phyloP scores from a whole-genome alignment of 345 rosid genomes.

The Camelina hispida region DNA sequence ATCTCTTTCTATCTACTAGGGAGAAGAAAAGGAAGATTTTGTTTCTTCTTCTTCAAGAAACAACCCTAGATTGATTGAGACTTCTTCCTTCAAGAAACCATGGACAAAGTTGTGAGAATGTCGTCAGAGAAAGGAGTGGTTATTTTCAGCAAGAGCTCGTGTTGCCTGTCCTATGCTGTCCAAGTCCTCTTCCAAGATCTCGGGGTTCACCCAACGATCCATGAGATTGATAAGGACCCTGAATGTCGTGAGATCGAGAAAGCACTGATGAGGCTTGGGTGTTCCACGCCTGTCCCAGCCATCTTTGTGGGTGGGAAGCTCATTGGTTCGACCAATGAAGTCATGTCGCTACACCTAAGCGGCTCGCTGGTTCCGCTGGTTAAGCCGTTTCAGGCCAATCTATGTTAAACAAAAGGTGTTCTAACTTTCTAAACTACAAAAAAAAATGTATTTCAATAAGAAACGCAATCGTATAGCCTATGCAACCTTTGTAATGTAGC shows the following conservation, averaged over 20 bases:
- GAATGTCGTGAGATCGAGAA: conserved; percentile 80
- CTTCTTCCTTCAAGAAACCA: conserved; percentile 30
- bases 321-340: conserved; percentile 76
- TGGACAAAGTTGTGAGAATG: conserved; percentile 75
- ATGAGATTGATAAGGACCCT: conserved; percentile 76
- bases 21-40: not conserved
- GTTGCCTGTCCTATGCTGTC: conserved; percentile 78
- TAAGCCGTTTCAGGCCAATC: conserved; percentile 60
- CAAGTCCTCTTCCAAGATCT: conserved; percentile 71
- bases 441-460: not conserved
- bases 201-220: conserved; percentile 59
- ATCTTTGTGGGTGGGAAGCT: conserved; percentile 76
- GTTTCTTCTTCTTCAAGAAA: conserved; percentile 27
- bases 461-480: conserved; percentile 7
- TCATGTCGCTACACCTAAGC: conserved; percentile 80
- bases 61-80: conserved; percentile 20
- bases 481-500: conserved; percentile 41
- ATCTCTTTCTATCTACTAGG: conserved; percentile 1
- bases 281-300: conserved; percentile 67
- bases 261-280: conserved; percentile 74
- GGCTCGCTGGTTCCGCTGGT: conserved; percentile 64
- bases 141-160: conserved; percentile 83
- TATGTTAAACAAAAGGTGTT: conserved; percentile 35
- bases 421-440: conserved; percentile 1
- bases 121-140: conserved; percentile 74